Percentiles rank a stretch among this genome's conserved stretches.
Evolutionary conservation across 352 stramenopile species (phyloP).

Genomic region (Globisporangium nagaii): DNA sequence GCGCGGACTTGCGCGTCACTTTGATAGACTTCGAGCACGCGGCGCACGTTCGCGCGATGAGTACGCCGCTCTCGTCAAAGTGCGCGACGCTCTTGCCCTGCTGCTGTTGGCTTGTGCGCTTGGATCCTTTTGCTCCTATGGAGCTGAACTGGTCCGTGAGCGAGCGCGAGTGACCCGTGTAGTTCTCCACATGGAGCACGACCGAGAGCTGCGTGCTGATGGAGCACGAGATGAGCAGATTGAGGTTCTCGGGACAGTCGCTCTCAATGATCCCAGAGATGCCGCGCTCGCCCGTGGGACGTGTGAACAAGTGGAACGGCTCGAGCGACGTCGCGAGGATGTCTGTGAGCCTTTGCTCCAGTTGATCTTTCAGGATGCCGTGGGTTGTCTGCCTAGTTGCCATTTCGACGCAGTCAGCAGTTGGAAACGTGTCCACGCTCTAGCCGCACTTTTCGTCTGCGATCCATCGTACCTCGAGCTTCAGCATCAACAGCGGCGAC

Average conservation of each 20-base stretch:
- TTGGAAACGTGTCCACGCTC: no score
- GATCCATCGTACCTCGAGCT: conserved; percentile 73
- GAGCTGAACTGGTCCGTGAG: conserved; percentile 42
- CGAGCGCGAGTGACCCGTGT: conserved; percentile 28
- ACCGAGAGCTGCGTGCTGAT: conserved; percentile 38
- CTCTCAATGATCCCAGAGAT: conserved; percentile 45
- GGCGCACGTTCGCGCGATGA: conserved; percentile 42
- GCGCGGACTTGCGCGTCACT: conserved; percentile 17
- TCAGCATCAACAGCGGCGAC: conserved; percentile 49
- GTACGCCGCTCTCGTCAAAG: conserved; percentile 51
- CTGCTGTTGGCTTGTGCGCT: not conserved
- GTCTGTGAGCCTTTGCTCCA: conserved; percentile 48
- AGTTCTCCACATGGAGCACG: conserved; percentile 57
- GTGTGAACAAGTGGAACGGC: conserved; percentile 35
- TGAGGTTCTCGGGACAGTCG: conserved; percentile 42
- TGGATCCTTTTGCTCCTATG: conserved; percentile 6
- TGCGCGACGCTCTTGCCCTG: conserved; percentile 33
- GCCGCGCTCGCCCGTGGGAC: conserved; percentile 37
- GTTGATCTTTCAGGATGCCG: conserved; percentile 45
- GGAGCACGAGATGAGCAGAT: conserved; percentile 43
- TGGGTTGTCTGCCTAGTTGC: conserved; percentile 40
- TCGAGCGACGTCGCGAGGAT: conserved; percentile 45
- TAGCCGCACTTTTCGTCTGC: no score
- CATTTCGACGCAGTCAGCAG: not conserved
- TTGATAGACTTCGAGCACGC: conserved; percentile 49